phyloP scores from a whole-genome alignment of 140 eudicot genomes.

The Anethum foeniculum region DNA sequence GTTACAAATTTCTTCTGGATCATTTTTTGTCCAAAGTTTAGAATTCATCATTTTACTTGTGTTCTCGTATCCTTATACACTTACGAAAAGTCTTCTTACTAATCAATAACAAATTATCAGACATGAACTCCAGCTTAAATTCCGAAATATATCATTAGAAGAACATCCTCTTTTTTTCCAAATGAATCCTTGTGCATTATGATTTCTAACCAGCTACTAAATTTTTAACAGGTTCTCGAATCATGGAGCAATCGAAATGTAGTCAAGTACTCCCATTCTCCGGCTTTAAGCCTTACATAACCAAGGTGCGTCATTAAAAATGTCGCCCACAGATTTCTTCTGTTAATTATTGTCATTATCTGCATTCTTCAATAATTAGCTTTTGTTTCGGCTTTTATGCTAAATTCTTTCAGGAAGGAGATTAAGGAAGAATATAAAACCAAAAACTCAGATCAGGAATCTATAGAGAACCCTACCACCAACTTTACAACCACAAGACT shows the following conservation, averaged over 20 bases:
- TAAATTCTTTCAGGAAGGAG: constrained; percentile 36
- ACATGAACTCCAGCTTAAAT: neutral
- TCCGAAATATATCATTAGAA: neutral
- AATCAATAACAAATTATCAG: neutral
- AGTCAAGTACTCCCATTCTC: constrained; percentile 17
- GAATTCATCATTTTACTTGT: neutral
- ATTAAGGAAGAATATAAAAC: constrained; percentile 19
- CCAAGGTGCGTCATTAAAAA: constrained; percentile 25
- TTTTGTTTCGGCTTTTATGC: neutral
- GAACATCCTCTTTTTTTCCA: neutral
- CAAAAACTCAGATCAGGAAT: constrained; percentile 27
- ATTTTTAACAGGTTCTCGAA: constrained; percentile 46
- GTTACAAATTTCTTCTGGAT: neutral
- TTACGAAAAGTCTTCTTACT: neutral
- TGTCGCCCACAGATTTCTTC: neutral
- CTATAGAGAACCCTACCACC: constrained; percentile 17
- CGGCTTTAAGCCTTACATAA: constrained; percentile 14
- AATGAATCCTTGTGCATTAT: neutral
- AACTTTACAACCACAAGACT: constrained; percentile 10
- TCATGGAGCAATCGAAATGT: constrained; percentile 77
- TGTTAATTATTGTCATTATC: neutral
- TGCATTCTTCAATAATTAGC: neutral
- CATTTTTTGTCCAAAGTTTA: neutral
- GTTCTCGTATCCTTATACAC: neutral
- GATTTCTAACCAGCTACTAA: neutral